Conservation (phyloP, 371 early-diverging fungal species). For the Lichtheimia ramosa region DNA sequence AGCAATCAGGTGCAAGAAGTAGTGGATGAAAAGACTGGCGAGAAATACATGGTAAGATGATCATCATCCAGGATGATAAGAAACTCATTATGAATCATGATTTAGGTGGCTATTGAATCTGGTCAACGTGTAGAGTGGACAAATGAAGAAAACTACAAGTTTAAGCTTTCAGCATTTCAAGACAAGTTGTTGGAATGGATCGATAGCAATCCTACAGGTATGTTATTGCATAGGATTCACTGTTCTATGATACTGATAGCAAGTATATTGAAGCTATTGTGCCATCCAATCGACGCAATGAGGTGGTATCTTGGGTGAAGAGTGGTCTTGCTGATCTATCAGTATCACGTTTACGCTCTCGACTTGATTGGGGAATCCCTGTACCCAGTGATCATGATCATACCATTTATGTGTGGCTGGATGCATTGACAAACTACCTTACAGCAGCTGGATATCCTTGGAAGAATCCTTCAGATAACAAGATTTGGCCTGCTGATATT, state of each 20-base stretch:
- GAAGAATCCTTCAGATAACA: constrained; percentile 21
- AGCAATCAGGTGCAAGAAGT: constrained; percentile 70
- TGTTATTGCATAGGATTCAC: too few relatives aligned
- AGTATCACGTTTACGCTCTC: constrained; percentile 77
- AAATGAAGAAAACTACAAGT: constrained; percentile 92
- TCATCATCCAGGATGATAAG: not conserved
- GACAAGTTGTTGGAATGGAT: constrained; percentile 72
- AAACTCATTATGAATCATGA: not conserved
- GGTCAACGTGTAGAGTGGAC: constrained; percentile 90
- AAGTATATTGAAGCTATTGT: constrained; percentile 51
- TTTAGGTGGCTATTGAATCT: constrained; percentile 73
- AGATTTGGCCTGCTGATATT: constrained; percentile 74
- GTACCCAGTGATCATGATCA: constrained; percentile 90
- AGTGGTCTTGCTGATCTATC: constrained; percentile 75
- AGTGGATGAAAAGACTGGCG: constrained; percentile 58
- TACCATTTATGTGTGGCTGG: constrained; percentile 96
- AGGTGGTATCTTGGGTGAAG: constrained; percentile 58
- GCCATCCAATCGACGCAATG: constrained; percentile 62
- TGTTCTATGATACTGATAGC: not conserved
- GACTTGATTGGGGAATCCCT: constrained; percentile 90
- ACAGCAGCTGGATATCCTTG: constrained; percentile 87
- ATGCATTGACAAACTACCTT: constrained; percentile 92
- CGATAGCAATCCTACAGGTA: constrained; percentile 45
- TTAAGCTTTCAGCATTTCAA: constrained; percentile 69
- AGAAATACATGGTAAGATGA: constrained; percentile 42